These are phyloP conservation scores for Acidomyces sp. DNA, from an alignment of 495 filamentous ascomycete species.

Conservation along the genomic window DNA sequence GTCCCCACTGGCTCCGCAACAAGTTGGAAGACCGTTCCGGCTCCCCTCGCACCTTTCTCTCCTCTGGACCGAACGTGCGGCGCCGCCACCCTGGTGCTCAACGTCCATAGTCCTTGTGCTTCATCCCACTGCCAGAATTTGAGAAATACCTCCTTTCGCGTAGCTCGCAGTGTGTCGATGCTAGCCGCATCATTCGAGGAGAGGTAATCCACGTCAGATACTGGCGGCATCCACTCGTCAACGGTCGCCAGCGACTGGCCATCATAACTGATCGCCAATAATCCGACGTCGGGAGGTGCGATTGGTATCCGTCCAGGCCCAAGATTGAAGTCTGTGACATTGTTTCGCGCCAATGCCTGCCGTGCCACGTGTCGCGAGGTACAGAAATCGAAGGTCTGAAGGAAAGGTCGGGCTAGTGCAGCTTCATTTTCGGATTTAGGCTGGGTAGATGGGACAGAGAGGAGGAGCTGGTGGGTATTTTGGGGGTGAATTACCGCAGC, in stretches of 20 bases:
- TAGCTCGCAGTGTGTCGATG: constrained; percentile 31
- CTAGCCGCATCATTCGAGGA: constrained; percentile 29
- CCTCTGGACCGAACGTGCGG: constrained; percentile 58
- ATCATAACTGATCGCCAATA: constrained; percentile 58
- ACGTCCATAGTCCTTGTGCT: constrained; percentile 49
- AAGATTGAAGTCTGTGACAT: constrained; percentile 64
- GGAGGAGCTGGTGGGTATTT: constrained; percentile 43
- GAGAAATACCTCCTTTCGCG: constrained; percentile 55
- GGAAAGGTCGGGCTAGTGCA: constrained; percentile 28
- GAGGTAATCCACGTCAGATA: constrained; percentile 44
- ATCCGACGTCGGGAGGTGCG: constrained; percentile 57
- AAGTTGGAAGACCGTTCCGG: constrained; percentile 55
- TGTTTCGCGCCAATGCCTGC: constrained; percentile 79
- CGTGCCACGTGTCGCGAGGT: constrained; percentile 59
- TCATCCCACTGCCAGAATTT: constrained; percentile 80
- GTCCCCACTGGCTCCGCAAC: constrained; percentile 48
- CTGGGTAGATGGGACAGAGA: constrained; percentile 43
- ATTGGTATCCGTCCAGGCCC: constrained; percentile 55
- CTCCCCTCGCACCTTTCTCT: constrained; percentile 19
- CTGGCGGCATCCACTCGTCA: constrained; percentile 73
- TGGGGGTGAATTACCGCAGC: constrained; percentile 43
- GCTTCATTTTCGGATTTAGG: constrained; percentile 19
- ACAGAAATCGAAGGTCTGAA: constrained; percentile 75
- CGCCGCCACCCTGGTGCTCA: constrained; percentile 67
- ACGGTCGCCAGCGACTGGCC: constrained; percentile 85